Evolutionary conservation across 2,329 filamentous ascomycete genomes (phyloP).

Genomic region (Dryadomyces quercivorus): DNA sequence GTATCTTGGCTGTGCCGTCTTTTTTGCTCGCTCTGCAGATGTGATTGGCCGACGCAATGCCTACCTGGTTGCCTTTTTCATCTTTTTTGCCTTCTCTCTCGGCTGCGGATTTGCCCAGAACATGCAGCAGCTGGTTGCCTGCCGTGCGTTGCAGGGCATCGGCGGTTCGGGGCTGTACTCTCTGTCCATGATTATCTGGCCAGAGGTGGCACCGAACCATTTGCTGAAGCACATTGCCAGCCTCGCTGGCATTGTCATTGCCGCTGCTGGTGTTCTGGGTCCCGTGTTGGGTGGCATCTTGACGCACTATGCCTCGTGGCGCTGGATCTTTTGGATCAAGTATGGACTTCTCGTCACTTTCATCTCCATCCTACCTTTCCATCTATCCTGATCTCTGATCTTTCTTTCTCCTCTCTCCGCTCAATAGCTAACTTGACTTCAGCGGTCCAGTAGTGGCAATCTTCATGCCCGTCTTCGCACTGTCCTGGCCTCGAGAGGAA

Average conservation of each 20-base stretch:
- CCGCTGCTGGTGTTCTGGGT: constrained; percentile 35
- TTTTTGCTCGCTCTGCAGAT: constrained; percentile 42
- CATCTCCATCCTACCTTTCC: neutral
- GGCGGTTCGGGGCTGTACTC: constrained; percentile 43
- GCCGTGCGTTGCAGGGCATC: constrained; percentile 36
- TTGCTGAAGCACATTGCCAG: constrained; percentile 30
- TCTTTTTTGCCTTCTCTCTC: constrained; percentile 45
- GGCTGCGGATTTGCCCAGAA: constrained; percentile 36
- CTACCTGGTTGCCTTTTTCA: constrained; percentile 34
- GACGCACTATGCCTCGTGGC: constrained; percentile 36
- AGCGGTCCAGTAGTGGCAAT: constrained; percentile 38
- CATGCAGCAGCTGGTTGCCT: constrained; percentile 34
- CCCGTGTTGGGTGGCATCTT: constrained; percentile 39
- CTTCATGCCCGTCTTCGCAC: constrained; percentile 32
- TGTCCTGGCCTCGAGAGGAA: constrained; percentile 35
- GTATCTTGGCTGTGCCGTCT: constrained; percentile 43
- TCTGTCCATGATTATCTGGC: constrained; percentile 41
- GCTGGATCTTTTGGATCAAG: constrained; percentile 51
- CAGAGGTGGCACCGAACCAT: constrained; percentile 32
- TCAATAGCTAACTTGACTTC: constrained; percentile 8
- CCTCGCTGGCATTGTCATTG: constrained; percentile 36
- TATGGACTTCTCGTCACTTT: constrained; percentile 15
- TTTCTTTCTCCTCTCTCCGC: neutral
- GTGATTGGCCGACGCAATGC: constrained; percentile 40
- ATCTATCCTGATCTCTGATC: neutral